Conservation (phyloP, 139 green algal species). For the Axilococcus clingmanii region DNA sequence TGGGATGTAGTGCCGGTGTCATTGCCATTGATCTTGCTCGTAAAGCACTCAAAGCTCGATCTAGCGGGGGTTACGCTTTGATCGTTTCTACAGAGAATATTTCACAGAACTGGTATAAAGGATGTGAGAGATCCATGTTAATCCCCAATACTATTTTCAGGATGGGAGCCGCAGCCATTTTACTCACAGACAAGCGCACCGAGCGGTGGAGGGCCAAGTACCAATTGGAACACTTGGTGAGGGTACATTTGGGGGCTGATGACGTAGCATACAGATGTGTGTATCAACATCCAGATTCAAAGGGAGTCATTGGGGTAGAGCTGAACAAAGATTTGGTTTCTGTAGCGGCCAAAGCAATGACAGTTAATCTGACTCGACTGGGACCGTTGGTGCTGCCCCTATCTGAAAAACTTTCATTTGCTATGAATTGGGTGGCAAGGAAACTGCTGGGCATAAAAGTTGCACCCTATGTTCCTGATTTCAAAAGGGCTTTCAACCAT, state of each 20-base stretch:
- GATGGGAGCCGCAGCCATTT: constrained; percentile 40
- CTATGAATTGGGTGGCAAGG: constrained; percentile 34
- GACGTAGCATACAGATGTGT: constrained; percentile 53
- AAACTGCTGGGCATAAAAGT: constrained; percentile 17
- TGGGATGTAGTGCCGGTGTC: constrained; percentile 75
- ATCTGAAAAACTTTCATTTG: constrained; percentile 45
- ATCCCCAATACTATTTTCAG: constrained; percentile 63
- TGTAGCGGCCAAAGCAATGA: constrained; percentile 39
- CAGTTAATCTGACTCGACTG: constrained; percentile 46
- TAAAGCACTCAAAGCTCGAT: constrained; percentile 26
- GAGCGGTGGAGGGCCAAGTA: constrained; percentile 53
- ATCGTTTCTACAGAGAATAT: constrained; percentile 80
- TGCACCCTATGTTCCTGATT: constrained; percentile 66
- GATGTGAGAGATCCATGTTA: constrained; percentile 67
- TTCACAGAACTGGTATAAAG: constrained; percentile 83
- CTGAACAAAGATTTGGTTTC: constrained; percentile 43
- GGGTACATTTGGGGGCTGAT: constrained; percentile 58
- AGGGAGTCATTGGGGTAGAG: constrained; percentile 41
- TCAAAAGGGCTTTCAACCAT: constrained; percentile 71
- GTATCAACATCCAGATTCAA: constrained; percentile 40
- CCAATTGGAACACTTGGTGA: constrained; percentile 48
- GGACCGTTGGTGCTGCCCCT: constrained; percentile 46
- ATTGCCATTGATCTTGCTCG: constrained; percentile 66
- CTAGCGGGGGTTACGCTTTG: constrained; percentile 35
- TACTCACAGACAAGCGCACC: constrained; percentile 57